phyloP scores from a whole-genome alignment of 768 basidiomycete species.

The Daedaleopsis sinensis region DNA sequence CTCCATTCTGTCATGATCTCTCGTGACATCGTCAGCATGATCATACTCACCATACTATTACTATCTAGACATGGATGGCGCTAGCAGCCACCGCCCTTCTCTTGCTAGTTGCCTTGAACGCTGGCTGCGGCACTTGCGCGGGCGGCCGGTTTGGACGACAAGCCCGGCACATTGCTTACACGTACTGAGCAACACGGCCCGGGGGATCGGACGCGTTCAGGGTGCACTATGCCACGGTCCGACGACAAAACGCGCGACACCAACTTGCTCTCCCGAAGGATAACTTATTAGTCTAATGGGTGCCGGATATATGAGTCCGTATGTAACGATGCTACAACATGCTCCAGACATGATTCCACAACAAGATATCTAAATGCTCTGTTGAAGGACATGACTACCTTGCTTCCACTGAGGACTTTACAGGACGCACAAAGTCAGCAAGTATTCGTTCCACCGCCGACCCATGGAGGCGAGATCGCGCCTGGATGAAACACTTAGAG shows the following conservation, averaged over 20 bases:
- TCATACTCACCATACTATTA: neutral
- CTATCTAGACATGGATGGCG: slow-evolving; percentile 30
- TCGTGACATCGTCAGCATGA: neutral
- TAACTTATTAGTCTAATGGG: neutral
- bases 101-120: slow-evolving; percentile 23
- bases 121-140: slow-evolving; percentile 26
- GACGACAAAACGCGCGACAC: neutral
- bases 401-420: too few species aligned
- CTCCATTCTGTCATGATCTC: too few species aligned
- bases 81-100: slow-evolving; percentile 23
- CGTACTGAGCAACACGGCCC: slow-evolving; percentile 8
- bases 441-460: too few species aligned
- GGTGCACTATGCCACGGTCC: too few species aligned
- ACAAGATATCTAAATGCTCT: too few species aligned
- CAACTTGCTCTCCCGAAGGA: neutral
- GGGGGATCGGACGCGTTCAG: neutral
- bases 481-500: too few species aligned
- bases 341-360: too few species aligned
- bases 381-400: too few species aligned
- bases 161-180: slow-evolving; percentile 18
- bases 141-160: slow-evolving; percentile 26
- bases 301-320: too few species aligned
- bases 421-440: too few species aligned
- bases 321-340: too few species aligned
- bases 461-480: too few species aligned